phyloP scores from a whole-genome alignment of 2,329 filamentous ascomycete species.

The Aspergillus calidoustus region DNA sequence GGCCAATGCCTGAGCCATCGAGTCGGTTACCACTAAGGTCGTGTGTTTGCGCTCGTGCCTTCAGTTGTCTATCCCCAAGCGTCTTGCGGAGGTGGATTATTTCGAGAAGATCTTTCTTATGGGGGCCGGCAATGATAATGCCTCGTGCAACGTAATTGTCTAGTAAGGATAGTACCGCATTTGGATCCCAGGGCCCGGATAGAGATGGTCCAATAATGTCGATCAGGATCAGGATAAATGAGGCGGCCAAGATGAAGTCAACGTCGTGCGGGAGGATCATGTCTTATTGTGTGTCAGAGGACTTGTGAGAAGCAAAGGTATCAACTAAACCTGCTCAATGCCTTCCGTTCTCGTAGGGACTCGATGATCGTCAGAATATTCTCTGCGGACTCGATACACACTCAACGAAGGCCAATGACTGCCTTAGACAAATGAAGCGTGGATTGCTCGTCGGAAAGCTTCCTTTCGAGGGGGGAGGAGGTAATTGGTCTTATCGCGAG shows the following conservation, averaged over 20 bases:
- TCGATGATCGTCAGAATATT: neutral
- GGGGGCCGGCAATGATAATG: neutral
- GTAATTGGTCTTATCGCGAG: neutral
- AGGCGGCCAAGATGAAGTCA: neutral
- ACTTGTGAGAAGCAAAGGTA: neutral
- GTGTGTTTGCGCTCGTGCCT: too few relatives aligned
- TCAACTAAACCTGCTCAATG: neutral
- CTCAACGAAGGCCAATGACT: neutral
- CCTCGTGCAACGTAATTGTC: neutral
- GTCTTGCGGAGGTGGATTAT: neutral
- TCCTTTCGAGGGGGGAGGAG: neutral
- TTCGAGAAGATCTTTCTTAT: neutral
- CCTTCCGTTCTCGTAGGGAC: neutral
- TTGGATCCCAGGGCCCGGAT: neutral
- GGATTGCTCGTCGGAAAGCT: neutral
- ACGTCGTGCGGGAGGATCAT: neutral
- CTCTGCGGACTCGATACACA: neutral
- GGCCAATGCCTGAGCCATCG: neutral
- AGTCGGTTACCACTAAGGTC: neutral
- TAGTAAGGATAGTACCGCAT: neutral
- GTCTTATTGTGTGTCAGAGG: neutral
- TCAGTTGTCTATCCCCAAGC: neutral
- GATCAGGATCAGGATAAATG: neutral
- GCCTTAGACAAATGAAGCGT: neutral
- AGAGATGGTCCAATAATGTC: neutral